Conservation (phyloP, 208 protist genomes). For the Trypanosoma theileri region DNA sequence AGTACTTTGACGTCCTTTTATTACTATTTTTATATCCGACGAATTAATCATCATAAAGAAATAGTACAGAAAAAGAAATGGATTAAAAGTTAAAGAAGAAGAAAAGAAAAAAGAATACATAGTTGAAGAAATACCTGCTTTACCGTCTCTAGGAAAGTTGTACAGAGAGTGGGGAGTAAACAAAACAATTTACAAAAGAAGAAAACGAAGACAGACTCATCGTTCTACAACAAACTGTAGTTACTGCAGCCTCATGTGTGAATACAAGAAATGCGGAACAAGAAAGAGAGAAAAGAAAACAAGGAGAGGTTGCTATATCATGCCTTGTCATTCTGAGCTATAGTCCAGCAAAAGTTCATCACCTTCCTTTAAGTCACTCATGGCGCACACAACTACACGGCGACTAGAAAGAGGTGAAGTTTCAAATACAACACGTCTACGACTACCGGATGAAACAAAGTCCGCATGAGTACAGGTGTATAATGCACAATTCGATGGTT, state of each 20-base stretch:
- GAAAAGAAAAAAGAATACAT: too few species aligned
- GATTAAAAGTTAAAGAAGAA: too few species aligned
- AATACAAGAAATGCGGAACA: too few species aligned
- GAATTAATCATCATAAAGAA: neutral
- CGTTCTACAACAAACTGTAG: neutral
- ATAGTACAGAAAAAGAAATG: too few species aligned
- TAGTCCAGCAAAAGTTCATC: constrained; percentile 71
- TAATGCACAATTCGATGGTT: constrained; percentile 56
- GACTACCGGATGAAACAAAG: constrained; percentile 59
- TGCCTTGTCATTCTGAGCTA: constrained; percentile 7
- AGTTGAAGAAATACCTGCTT: too few species aligned
- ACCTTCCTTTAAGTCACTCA: constrained; percentile 54
- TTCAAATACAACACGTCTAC: constrained; percentile 61
- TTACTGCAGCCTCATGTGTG: too few species aligned
- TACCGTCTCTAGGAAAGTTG: too few species aligned
- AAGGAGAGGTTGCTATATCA: neutral
- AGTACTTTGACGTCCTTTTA: neutral
- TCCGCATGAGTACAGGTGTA: constrained; percentile 76
- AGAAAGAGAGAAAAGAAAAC: too few species aligned
- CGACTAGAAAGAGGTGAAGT: constrained; percentile 46
- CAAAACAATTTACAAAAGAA: neutral
- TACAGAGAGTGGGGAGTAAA: too few species aligned
- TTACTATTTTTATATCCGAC: neutral
- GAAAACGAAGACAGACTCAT: neutral
- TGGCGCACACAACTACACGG: constrained; percentile 72